These are phyloP conservation scores for Botrytis medusae DNA, from an alignment of 2,329 filamentous ascomycete species.

Conservation along the genomic window DNA sequence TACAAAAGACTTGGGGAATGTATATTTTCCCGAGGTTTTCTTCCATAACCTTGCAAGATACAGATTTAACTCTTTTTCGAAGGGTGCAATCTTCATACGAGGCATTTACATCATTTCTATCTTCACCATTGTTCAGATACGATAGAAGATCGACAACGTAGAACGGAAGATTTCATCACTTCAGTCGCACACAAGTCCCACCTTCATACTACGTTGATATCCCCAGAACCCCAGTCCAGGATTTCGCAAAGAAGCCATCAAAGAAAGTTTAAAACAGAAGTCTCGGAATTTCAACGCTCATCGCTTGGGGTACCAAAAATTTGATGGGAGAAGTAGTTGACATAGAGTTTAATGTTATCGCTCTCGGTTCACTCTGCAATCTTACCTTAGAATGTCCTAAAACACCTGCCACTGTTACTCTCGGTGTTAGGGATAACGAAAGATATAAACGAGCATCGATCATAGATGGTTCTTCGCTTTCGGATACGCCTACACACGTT, in stretches of 20 bases:
- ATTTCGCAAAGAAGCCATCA: not conserved
- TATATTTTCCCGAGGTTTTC: not conserved
- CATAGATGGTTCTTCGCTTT: not conserved
- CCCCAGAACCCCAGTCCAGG: not conserved
- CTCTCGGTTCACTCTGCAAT: not conserved
- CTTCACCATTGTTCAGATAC: not conserved
- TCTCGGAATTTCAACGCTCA: not conserved
- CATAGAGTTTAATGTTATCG: not conserved
- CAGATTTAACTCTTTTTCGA: not conserved
- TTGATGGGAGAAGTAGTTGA: not conserved
- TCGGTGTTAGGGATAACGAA: not conserved
- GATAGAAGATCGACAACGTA: not conserved
- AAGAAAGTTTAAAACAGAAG: not conserved
- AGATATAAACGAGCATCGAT: not conserved
- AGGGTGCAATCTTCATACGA: not conserved
- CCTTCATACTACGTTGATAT: not conserved
- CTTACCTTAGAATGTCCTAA: not conserved
- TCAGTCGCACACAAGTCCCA: not conserved
- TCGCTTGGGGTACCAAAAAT: not conserved
- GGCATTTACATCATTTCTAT: not conserved
- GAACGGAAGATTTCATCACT: not conserved
- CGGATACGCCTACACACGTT: not conserved
- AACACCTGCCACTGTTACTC: accelerated
- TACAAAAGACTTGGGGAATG: not conserved
- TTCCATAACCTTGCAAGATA: not conserved